Percentiles rank a stretch among this genome's conserved stretches.
phyloP scores from a whole-genome alignment of 1,284 basidiomycete genomes.

The Sporisorium exsertum region DNA sequence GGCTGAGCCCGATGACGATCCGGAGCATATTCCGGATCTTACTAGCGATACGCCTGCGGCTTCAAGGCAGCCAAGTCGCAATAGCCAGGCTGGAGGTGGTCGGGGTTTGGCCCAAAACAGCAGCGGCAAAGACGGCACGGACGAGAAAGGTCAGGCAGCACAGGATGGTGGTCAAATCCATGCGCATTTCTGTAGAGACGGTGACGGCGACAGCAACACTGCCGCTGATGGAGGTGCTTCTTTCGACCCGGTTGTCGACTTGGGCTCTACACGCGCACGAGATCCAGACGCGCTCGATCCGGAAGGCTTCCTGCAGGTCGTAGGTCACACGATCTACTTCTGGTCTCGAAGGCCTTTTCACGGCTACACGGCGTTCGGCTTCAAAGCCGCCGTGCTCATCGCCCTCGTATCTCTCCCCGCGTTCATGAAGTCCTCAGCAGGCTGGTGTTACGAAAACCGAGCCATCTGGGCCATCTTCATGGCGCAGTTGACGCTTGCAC shows the following conservation, averaged over 20 bases:
- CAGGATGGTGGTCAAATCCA: conserved; percentile 4
- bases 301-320: conserved; percentile 35
- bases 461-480: conserved; percentile 67
- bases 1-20: conserved; percentile 43
- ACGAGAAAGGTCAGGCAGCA: not conserved
- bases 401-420: conserved; percentile 69
- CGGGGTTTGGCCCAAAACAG: not conserved
- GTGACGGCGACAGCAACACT: not conserved
- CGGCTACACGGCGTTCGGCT: conserved; percentile 75
- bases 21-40: conserved; percentile 45
- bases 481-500: conserved; percentile 63
- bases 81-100: conserved; percentile 19
- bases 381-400: conserved; percentile 82
- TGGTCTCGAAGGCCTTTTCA: conserved; percentile 55
- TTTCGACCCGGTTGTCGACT: conserved; percentile 60
- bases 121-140: not conserved
- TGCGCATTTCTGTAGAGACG: conserved; percentile 22
- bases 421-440: conserved; percentile 50
- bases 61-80: conserved; percentile 33
- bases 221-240: not conserved
- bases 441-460: conserved; percentile 63
- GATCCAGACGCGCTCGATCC: conserved; percentile 83
- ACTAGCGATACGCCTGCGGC: conserved; percentile 25
- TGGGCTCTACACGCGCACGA: conserved; percentile 73
- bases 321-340: conserved; percentile 55